Evolutionary conservation across 108 stramenopile species (phyloP), one percentile per base, ranked within the genome.

Genomic region (Pseudonitzschia multiseries): DNA sequence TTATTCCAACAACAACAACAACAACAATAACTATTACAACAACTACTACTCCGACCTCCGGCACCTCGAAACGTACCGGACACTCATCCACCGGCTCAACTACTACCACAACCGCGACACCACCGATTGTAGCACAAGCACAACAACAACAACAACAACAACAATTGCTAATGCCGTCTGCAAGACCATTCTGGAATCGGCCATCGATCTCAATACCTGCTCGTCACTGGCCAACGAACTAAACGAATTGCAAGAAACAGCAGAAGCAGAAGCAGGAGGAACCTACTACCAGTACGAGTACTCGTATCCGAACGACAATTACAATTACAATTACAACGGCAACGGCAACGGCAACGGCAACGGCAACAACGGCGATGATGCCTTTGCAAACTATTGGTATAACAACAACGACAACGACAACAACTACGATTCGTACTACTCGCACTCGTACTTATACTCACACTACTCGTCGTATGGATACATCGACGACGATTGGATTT

Each of bases 161-260:
- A 9, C 26, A 17, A 28, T 59, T 31, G 24, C 29, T n/a, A 59
- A 31, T 6, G 6, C 6, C 6, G 27, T 59, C 26, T 59, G 57
- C 29, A 5, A 26, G 8, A 9, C 4, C 6, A 59, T 59, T 27
- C 21, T 27, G 15, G 8, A 12, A 6, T 6, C 57, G 21, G 21
- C 57, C 26, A 27, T 59, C 29, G 57, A 59, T 59, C 29, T 59
- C 10, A 59, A 59, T 0, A 59, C 57, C 24, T 59, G 57, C 27
- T 17, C 21, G 27, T 28, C 57, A 5, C 29, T 59, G 24, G 4
- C 12, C 3, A 8, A 6, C 12, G 57, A 59, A 27, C 57, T 59
- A 4, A 17, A 27, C 24, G 26, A 59, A 17, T n/a, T n/a, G n/a
- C n/a, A n/a, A n/a, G n/a, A n/a, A n/a, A n/a, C n/a, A n/a, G n/a